phyloP scores from a whole-genome alignment of 2,329 filamentous ascomycete species.

The Cryphonectria parasitica region DNA sequence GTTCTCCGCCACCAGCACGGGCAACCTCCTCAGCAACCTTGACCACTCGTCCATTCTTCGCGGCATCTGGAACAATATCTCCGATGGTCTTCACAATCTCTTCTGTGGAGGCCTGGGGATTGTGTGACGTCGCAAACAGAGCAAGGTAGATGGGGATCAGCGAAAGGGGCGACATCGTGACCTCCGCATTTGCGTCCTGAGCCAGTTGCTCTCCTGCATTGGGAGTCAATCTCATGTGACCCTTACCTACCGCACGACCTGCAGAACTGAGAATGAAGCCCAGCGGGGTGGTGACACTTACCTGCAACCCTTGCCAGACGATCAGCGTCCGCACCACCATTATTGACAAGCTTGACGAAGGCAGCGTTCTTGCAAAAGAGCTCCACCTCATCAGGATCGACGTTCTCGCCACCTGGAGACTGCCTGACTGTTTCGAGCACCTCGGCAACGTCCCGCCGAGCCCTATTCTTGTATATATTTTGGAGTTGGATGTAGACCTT shows the following conservation, averaged over 20 bases:
- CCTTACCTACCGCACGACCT: background rate
- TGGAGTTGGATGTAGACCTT: conserved; percentile 88
- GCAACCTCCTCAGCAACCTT: conserved; percentile 69
- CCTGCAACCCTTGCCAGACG: conserved; percentile 58
- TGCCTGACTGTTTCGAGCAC: conserved; percentile 68
- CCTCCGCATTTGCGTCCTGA: conserved; percentile 57
- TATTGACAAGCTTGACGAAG: conserved; percentile 85
- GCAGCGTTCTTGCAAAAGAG: conserved; percentile 94
- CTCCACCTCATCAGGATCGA: conserved; percentile 78
- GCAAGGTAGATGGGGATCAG: conserved; percentile 72
- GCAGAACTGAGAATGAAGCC: background rate
- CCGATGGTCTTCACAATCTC: conserved; percentile 56
- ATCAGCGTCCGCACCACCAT: conserved; percentile 47
- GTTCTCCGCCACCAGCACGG: conserved; percentile 78
- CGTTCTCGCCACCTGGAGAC: conserved; percentile 50
- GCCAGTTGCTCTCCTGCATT: conserved; percentile 55
- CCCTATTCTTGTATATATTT: conserved; percentile 90
- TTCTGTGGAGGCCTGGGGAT: conserved; percentile 48
- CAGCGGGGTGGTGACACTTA: conserved; percentile 43
- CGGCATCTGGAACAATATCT: conserved; percentile 51
- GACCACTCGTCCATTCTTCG: conserved; percentile 52
- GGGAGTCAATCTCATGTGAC: conserved; percentile 34
- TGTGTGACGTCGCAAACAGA: conserved; percentile 57
- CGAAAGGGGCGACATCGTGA: conserved; percentile 57
- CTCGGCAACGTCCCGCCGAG: conserved; percentile 75